Conservation (phyloP, 495 filamentous ascomycete genomes). For the Pseudevernia furfuracea region DNA sequence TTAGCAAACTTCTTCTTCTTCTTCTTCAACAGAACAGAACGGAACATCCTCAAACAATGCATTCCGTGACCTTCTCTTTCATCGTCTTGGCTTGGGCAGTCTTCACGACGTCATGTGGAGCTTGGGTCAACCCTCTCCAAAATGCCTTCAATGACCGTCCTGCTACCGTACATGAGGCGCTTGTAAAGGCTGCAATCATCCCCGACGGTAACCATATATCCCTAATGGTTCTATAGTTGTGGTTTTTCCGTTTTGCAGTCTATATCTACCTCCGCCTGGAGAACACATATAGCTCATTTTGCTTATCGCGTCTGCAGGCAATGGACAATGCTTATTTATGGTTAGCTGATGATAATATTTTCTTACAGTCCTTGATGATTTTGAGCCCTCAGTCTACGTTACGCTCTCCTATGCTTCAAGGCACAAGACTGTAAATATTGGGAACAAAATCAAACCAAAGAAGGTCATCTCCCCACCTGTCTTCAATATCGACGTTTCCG, state of each 20-base stretch:
- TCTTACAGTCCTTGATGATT: slow-evolving; percentile 54
- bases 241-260: background rate
- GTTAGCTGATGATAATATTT: background rate
- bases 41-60: background rate
- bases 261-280: background rate
- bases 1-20: too few relatives aligned
- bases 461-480: slow-evolving; percentile 44
- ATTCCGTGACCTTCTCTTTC: background rate
- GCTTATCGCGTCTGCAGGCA: background rate
- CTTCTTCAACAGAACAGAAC: background rate
- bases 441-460: slow-evolving; percentile 52
- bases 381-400: slow-evolving; percentile 48
- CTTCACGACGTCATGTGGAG: background rate
- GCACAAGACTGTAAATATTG: slow-evolving; percentile 42
- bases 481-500: slow-evolving; percentile 33
- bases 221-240: background rate
- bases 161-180: slow-evolving; percentile 2
- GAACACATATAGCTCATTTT: background rate
- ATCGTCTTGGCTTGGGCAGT: background rate
- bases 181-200: slow-evolving; percentile 12
- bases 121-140: slow-evolving; percentile 5
- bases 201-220: slow-evolving; percentile 9
- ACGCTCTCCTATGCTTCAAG: slow-evolving; percentile 43
- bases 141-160: background rate
- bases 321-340: background rate